phyloP scores from a whole-genome alignment of 2,329 filamentous ascomycete species.

The Harringtonia aguacate region DNA sequence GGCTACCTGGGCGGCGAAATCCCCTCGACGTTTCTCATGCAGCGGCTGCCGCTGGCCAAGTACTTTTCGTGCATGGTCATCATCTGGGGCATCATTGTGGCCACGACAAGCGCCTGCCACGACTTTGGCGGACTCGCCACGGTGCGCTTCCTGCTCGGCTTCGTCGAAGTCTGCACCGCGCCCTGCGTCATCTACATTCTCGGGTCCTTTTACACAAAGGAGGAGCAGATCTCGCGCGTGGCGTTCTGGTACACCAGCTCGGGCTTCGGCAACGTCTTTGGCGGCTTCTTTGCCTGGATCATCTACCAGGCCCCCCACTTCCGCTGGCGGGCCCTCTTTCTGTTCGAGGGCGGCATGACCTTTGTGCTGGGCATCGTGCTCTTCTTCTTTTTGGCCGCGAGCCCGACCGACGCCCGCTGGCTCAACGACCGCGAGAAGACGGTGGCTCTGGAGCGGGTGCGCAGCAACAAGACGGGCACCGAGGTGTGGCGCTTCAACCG shows the following conservation, averaged over 20 bases:
- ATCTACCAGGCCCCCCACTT: slow-evolving; percentile 1
- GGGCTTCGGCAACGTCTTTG: slow-evolving; percentile 46
- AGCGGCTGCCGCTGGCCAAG: slow-evolving; percentile 20
- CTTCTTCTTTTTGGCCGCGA: slow-evolving; percentile 44
- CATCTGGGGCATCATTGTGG: slow-evolving; percentile 38
- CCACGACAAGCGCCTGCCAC: slow-evolving; percentile 39
- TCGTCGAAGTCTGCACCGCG: slow-evolving; percentile 45
- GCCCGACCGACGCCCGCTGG: slow-evolving; percentile 42
- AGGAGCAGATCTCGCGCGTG: slow-evolving; percentile 50
- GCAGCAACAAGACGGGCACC: slow-evolving; percentile 46
- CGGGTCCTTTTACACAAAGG: slow-evolving; percentile 52
- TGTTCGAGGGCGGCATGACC: slow-evolving; percentile 35
- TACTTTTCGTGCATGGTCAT: slow-evolving; percentile 38
- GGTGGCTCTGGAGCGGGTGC: slow-evolving; percentile 41
- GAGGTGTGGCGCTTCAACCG: slow-evolving; percentile 45
- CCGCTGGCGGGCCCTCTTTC: neutral
- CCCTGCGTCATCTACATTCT: slow-evolving; percentile 50
- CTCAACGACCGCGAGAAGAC: slow-evolving; percentile 38
- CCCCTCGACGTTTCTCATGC: slow-evolving; percentile 19
- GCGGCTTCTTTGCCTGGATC: slow-evolving; percentile 25
- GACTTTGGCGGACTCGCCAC: slow-evolving; percentile 44
- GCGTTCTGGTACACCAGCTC: slow-evolving; percentile 50
- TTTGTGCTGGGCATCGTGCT: slow-evolving; percentile 48
- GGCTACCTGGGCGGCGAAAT: slow-evolving; percentile 32
- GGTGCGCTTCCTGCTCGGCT: slow-evolving; percentile 49